A percentile compares a stretch with the other conserved stretches of the same genome.
Conservation (phyloP, 2,329 filamentous ascomycete genomes). For the Malbranchea cinnamomea region DNA sequence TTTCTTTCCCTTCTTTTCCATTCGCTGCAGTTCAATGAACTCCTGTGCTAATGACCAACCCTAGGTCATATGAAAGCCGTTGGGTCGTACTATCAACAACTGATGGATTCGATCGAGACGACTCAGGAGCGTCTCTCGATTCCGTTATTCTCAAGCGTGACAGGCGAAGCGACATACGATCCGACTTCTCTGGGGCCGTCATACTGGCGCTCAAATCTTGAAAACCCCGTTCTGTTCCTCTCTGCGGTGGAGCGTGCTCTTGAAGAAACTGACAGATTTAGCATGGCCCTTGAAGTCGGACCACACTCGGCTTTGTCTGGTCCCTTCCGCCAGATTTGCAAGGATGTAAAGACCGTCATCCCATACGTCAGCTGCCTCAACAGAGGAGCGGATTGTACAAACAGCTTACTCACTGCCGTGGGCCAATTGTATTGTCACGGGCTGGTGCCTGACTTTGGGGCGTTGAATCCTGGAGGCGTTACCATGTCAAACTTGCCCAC, state of each 20-base stretch:
- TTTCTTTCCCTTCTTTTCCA: slow-evolving; percentile 32
- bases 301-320: slow-evolving; percentile 6
- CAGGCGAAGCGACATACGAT: slow-evolving; percentile 2
- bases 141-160: slow-evolving; percentile 5
- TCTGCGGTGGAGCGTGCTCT: slow-evolving; percentile 1
- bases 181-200: slow-evolving; percentile 1
- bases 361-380: neutral
- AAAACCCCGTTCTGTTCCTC: slow-evolving; percentile 9
- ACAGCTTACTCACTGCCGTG: neutral
- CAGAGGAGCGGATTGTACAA: slow-evolving; percentile 6
- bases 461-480: neutral
- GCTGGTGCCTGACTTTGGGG: slow-evolving; percentile 1
- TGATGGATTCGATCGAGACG: slow-evolving; percentile 5
- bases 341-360: neutral
- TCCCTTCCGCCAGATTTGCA: slow-evolving; percentile 4
- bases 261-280: slow-evolving; percentile 2
- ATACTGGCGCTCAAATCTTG: slow-evolving; percentile 6
- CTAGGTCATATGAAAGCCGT: slow-evolving; percentile 2
- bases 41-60: slow-evolving; percentile 18
- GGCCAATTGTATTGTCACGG: slow-evolving; percentile 3
- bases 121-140: neutral
- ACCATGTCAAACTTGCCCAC: slow-evolving; percentile 14
- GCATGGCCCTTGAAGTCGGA: slow-evolving; percentile 6
- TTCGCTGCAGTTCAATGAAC: slow-evolving; percentile 15
- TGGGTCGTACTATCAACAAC: neutral